Percentiles rank a stretch among this genome's conserved stretches.
Evolutionary conservation across 1,284 basidiomycete genomes (phyloP).

Genomic region (Earliella scabrosa): DNA sequence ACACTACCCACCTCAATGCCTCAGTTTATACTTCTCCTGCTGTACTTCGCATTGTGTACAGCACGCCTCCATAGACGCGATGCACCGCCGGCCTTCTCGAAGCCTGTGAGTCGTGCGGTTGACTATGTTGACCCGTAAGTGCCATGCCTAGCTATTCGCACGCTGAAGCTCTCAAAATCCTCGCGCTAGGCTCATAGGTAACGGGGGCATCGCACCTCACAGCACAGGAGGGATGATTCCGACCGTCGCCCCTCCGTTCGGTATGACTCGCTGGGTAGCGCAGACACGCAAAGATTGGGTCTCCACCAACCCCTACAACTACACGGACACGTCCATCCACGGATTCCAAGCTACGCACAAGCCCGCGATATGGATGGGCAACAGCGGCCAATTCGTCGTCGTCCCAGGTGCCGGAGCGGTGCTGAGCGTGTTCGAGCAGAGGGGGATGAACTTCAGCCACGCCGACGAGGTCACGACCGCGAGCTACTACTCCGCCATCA

Average conservation of each 20-base stretch:
- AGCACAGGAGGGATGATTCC: conserved; percentile 73
- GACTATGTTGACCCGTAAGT: conserved; percentile 56
- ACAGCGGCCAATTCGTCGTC: conserved; percentile 70
- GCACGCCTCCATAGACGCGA: conserved; percentile 7
- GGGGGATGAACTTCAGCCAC: conserved; percentile 64
- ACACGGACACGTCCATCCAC: conserved; percentile 64
- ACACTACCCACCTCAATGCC: no score
- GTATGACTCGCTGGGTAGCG: conserved; percentile 80
- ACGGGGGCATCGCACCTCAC: conserved; percentile 71
- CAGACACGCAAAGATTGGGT: conserved; percentile 77
- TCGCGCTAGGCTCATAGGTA: conserved; percentile 74
- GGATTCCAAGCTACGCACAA: conserved; percentile 84
- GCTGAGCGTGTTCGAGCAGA: conserved; percentile 56
- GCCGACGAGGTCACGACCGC: conserved; percentile 66
- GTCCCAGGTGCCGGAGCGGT: conserved; percentile 62
- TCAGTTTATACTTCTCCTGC: no score
- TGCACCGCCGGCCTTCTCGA: conserved; percentile 10
- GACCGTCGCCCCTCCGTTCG: conserved; percentile 78
- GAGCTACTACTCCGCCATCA: conserved; percentile 69
- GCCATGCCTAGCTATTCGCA: no score
- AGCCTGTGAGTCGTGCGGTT: conserved; percentile 7
- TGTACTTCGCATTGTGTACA: no score
- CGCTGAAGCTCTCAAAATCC: no score
- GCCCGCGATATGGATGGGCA: conserved; percentile 92
- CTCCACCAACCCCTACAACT: conserved; percentile 79